phyloP scores from a whole-genome alignment of 495 filamentous ascomycete genomes.

The Penicillium nucicola region DNA sequence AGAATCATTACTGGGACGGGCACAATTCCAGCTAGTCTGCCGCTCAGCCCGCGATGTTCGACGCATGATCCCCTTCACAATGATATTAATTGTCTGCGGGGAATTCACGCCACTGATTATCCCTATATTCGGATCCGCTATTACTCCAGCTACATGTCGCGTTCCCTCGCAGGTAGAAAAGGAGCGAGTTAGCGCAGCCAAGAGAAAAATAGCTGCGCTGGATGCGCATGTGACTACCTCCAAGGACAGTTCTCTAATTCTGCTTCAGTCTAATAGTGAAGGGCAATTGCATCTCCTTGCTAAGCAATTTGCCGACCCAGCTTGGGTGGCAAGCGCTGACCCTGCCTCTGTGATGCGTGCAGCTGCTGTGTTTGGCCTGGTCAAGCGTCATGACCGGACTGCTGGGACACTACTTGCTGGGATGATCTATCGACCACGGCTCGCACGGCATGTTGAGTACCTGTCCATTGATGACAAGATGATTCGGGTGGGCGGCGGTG shows the following conservation, averaged over 20 bases:
- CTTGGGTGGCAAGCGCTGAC: conserved; percentile 19
- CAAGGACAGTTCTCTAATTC: conserved; percentile 5
- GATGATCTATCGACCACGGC: conserved; percentile 33
- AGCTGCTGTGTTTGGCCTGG: conserved; percentile 48
- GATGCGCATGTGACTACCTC: conserved; percentile 9
- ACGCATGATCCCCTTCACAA: conserved; percentile 70
- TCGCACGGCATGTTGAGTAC: conserved; percentile 48
- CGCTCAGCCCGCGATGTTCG: conserved; percentile 64
- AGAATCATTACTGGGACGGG: conserved; percentile 42
- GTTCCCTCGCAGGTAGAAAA: conserved; percentile 68
- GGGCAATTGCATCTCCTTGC: conserved; percentile 29
- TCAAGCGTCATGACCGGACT: conserved; percentile 33
- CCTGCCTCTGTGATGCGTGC: conserved; percentile 31
- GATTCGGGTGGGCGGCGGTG: conserved; percentile 50
- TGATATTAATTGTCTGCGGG: conserved; percentile 72
- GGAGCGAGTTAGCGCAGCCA: conserved; percentile 49
- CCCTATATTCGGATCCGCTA: conserved; percentile 57
- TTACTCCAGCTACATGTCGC: conserved; percentile 77
- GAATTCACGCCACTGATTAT: conserved; percentile 81
- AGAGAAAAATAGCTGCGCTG: conserved; percentile 33
- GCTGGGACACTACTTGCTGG: conserved; percentile 24
- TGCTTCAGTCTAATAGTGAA: conserved; percentile 9
- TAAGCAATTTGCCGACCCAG: conserved; percentile 13
- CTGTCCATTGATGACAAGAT: conserved; percentile 57
- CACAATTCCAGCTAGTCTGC: conserved; percentile 63